Base-by-base conservation (phyloP, 1,284 basidiomycete genomes). In the Pyrrhoderma lamaoense region DNA sequence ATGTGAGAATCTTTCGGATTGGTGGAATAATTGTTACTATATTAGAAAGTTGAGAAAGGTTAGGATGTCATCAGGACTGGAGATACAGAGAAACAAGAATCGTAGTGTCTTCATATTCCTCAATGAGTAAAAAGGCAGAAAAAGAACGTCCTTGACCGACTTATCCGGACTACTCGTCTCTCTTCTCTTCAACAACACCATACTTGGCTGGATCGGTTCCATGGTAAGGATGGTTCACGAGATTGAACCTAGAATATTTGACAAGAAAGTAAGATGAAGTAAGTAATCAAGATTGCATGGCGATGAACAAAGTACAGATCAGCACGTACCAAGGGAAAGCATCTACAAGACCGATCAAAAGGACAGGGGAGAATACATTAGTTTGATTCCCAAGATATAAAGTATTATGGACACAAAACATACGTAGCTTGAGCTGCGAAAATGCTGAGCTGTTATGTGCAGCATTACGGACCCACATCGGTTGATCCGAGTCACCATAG, bases 401-500 rank as follows among this genome's bases (percentile, higher is more conserved):
- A 7, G 13, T 1, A 21, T 22, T 22, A 19, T 35, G 27, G n/a
- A 49, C 21, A 45, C 19, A 40, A 31, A 7, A 83, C 89, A 67
- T 66, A 93, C 92, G 80, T 72, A 87, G 85, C 70, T 93, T 94
- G 62, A 94, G 78, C 67, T 93, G 92, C 25, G 88, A 89, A 73
- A 85, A 95, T n/a, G 79, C 84, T 19, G 91, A 94, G 74, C 98
- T 97, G 60, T 90, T 78, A 69, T 86, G 79, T 27, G 95, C 93
- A 46, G 87, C 81, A 55, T 80, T 85, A 70, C 97, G 94, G 52
- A 97, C 81, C 83, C 93, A 96, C 37, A 73, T 75, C 23, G 88
- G 84, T 63, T 98, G 81, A 57, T 80, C 75, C 22, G 87, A 89
- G 66, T 85, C 76, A 57, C 93, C 93, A 64, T 93, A 90, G 43